These are phyloP conservation scores for Fusarium devonianum DNA, from an alignment of 2,329 filamentous ascomycete genomes.

Conservation along the genomic window DNA sequence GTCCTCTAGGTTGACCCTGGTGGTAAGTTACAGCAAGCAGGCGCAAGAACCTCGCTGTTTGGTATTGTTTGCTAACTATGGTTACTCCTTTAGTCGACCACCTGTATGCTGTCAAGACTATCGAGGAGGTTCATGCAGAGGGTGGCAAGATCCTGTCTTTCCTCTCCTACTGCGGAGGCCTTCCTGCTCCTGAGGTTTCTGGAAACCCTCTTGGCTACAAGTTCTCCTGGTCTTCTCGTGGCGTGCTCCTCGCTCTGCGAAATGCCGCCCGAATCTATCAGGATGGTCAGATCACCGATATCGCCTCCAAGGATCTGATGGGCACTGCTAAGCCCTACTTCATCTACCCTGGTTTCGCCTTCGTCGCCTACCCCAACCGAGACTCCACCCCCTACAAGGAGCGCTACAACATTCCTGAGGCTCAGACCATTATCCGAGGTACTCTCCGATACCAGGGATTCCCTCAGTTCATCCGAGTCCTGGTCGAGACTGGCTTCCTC, in stretches of 20 bases:
- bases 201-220: slow-evolving; percentile 95
- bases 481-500: slow-evolving; percentile 92
- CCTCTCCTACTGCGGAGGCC: slow-evolving; percentile 83
- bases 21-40: slow-evolving; percentile 7
- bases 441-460: slow-evolving; percentile 89
- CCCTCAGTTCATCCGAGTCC: slow-evolving; percentile 85
- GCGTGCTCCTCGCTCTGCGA: slow-evolving; percentile 84
- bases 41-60: neutral
- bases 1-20: slow-evolving; percentile 35
- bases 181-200: slow-evolving; percentile 72
- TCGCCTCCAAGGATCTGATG: slow-evolving; percentile 76
- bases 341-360: slow-evolving; percentile 85
- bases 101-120: slow-evolving; percentile 84
- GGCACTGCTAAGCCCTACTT: slow-evolving; percentile 85
- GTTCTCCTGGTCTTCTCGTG: slow-evolving; percentile 62
- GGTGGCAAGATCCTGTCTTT: slow-evolving; percentile 88
- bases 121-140: slow-evolving; percentile 83
- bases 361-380: slow-evolving; percentile 92
- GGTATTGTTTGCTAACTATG: neutral
- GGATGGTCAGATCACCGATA: slow-evolving; percentile 76
- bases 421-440: slow-evolving; percentile 82
- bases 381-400: slow-evolving; percentile 88
- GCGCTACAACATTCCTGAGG: slow-evolving; percentile 91
- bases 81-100: slow-evolving; percentile 29
- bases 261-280: slow-evolving; percentile 87